Evolutionary conservation across 345 rosid species (phyloP).

Genomic region (Bruguiera gymnorhiza): DNA sequence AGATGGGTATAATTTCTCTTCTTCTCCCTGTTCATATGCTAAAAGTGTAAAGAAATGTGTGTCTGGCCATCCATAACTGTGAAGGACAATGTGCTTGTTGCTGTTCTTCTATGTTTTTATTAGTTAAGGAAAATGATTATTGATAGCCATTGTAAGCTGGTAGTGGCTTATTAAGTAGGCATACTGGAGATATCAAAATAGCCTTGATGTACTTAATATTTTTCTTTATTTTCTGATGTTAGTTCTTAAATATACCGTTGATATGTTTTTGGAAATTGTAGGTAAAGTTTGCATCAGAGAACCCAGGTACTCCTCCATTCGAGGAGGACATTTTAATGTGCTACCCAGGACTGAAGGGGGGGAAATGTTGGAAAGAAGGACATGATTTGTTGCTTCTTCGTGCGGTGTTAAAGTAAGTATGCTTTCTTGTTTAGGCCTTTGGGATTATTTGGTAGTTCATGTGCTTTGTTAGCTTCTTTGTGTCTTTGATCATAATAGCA

Average conservation of each 20-base stretch:
- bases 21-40: background rate
- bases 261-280: slow-evolving; percentile 24
- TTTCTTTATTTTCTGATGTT: background rate
- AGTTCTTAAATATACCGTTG: background rate
- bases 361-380: slow-evolving; percentile 88
- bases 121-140: background rate
- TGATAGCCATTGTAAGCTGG: too few species aligned
- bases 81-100: background rate
- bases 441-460: too few species aligned
- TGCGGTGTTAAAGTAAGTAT: slow-evolving; percentile 94
- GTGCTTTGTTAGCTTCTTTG: too few species aligned
- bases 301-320: slow-evolving; percentile 55
- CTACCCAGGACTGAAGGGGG: slow-evolving; percentile 76
- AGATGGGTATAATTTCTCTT: background rate
- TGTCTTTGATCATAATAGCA: too few species aligned
- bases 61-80: background rate
- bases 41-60: background rate
- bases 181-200: background rate
- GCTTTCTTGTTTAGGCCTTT: slow-evolving; percentile 12
- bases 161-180: too few species aligned
- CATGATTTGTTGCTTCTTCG: slow-evolving; percentile 70
- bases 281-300: slow-evolving; percentile 56
- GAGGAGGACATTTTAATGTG: slow-evolving; percentile 59
- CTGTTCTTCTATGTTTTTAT: background rate
- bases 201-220: background rate